Evolutionary conservation across 495 filamentous ascomycete species (phyloP), one percentile per base, ranked within the genome.

Genomic region (Daldinia vernicosa): DNA sequence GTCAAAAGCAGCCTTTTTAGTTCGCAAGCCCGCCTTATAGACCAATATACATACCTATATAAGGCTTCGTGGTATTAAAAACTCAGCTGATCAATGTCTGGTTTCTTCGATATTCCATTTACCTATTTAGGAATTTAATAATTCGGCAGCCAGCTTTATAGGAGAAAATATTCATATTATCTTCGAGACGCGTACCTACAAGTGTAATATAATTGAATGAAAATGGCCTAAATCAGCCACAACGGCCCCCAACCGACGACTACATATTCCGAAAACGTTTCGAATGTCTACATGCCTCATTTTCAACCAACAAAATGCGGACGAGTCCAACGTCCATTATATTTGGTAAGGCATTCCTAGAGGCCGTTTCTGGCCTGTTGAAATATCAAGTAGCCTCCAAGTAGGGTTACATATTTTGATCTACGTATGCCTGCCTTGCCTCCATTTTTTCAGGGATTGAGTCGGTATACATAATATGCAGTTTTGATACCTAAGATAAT

Each of bases 231-330:
- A 24, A n/a, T 43, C 28, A 62, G 51, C 47, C 45, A 47, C 39
- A 47, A 17, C 1, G 12, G 8, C 57, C 58, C 28, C 56, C 15
- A 11, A 51, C 52, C 40, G 27, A 35, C 45, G 50, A 11, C 27
- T 8, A 40, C 53, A 47, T 60, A 47, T 43, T 62, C 69, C 64
- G 69, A 54, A 67, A 72, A 60, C 69, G 69, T 67, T 67, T 67
- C 28, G 27, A 64, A 19, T 40, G 24, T 15, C 50, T 63, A 27
- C 64, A 69, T 68, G 60, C 67, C 63, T 72, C 59, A 67, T 45
- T 39, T 64, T 63, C 28, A 50, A 39, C 40, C 28, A 50, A 39
- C 40, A 58, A 35, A 27, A 55, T 55, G 59, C 53, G 54, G 30
- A 43, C 58, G 51, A 56, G 30, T 24, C n/a, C 11, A 52, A 14